Base-by-base conservation (phyloP, 176 grass and related monocot species). In the Raddia distichophylla region DNA sequence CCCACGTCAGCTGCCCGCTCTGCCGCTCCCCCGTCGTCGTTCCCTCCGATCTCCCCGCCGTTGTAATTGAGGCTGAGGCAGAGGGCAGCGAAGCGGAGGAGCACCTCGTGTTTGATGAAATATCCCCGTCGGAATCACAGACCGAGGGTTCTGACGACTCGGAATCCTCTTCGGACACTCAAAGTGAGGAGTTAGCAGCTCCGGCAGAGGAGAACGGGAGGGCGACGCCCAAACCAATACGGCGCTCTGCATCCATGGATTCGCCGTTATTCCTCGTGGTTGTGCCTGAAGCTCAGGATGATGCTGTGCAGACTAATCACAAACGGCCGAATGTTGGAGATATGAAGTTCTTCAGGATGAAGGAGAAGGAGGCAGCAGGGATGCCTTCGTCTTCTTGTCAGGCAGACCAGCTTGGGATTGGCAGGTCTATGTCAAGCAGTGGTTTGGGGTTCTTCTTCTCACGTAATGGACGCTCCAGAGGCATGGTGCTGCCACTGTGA, bases 1-100 rank as follows among this genome's bases (percentile, higher is more conserved):
- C 82, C 19, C 93, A 94, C 48, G 93, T 94, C 78, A 94, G 73
- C 75, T 94, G 93, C 71, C 93, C 93, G 11, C 43, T 94, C 19
- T 94, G 93, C 87, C 89, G 93, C 4, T 84, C 93, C 77, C 45
- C 72, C 20, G 80, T 90, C 50, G 84, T 77, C 20, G 83, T 67
- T 17, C 62, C 93, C 27, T 57, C 80, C 22, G 63, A 68, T 27
- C 45, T 59, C 57, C 55, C 71, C 19, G 64, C 61, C 2, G 20
- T n/a, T 10, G 58, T 16, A 2, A 4, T 14, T 5, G 76, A 74
- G 19, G 51, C 45, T 17, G 67, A n/a, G 13, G 47, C 60, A 5
- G 84, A 65, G 19, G 75, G 14, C 34, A 48, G 0, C 27, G 40
- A 73, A 59, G 18, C 4, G 8, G 79, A 78, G 40, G 78, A 82